Evolutionary conservation across 176 grass and related monocot species (phyloP), one percentile per base, ranked within the genome.

Genomic region (Puya raimondii): DNA sequence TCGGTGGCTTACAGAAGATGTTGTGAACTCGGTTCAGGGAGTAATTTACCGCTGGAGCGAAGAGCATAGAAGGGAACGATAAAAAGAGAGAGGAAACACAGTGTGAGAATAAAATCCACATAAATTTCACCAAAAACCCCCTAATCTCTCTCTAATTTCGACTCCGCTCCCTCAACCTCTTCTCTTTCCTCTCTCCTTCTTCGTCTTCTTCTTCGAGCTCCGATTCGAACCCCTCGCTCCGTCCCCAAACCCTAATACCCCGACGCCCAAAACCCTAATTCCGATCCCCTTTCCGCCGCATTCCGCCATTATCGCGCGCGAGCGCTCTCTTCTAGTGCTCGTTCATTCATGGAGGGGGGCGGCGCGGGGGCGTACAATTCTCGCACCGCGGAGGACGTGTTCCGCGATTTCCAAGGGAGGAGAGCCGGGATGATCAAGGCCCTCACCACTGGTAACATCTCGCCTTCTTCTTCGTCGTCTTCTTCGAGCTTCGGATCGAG

Each of bases 401-500:
- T 66, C 64, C 17, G 64, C 21, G 64, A 66, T 26, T 66, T 66
- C 64, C 20, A 33, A 26, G 64, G 64, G 23, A 22, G 64, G 21
- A 22, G 64, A 66, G 23, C 64, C 64, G 64, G 11, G 23, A 66
- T 66, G 33, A 66, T 66, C 23, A 22, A 26, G 11, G 64, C 64
- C 12, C 64, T 66, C 23, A 66, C 64, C 64, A 66, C 64, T 33
- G 64, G 64, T 66, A 66, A 13, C 52, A 42, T 56, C 52, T 56
- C 12, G 16, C 52, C 52, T 56, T 56, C 52, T 15, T 53, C 51
- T 15, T 53, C 11, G 15, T 15, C 51, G 11, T 53, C 51, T 15
- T 53, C 51, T 53, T n/a, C 10, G 16, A 56, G 12, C 16, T 56
- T 56, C 52, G 52, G 10, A 12, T 56, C 52, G 16, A 56, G 52